Conservation (phyloP, 805 yeast species). For the Suhomyces tanzawaensis region DNA sequence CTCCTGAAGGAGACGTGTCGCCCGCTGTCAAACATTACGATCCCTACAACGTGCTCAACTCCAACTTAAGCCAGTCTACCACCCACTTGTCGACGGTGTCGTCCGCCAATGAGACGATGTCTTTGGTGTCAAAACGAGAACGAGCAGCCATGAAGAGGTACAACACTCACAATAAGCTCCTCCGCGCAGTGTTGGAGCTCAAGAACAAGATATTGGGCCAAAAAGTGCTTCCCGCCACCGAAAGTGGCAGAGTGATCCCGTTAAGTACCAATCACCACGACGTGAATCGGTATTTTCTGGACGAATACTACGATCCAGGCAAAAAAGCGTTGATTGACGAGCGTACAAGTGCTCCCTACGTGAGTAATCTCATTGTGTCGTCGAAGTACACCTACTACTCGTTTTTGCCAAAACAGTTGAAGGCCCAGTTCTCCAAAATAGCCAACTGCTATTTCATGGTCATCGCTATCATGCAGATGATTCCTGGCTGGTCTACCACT, state of each 20-base stretch:
- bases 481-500: constrained; percentile 96
- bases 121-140: constrained; percentile 18
- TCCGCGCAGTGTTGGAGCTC: constrained; percentile 15
- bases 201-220: constrained; percentile 46
- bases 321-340: constrained; percentile 58
- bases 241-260: constrained; percentile 77
- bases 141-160: constrained; percentile 13
- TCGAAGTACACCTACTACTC: constrained; percentile 79
- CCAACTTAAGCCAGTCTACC: constrained; percentile 20
- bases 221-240: constrained; percentile 49
- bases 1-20: constrained; percentile 1
- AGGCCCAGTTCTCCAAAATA: constrained; percentile 87
- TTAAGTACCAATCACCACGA: constrained; percentile 45
- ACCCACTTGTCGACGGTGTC: constrained; percentile 19
- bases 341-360: constrained; percentile 59
- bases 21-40: constrained; percentile 2
- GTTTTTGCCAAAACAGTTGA: constrained; percentile 83
- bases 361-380: constrained; percentile 72
- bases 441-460: constrained; percentile 90
- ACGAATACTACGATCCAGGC: constrained; percentile 22
- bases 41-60: constrained; percentile 11
- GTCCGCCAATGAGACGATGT: constrained; percentile 13
- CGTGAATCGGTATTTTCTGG: constrained; percentile 28
- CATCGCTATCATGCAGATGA: constrained; percentile 90
- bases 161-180: constrained; percentile 11